Conservation (phyloP, 441 rosid species). For the Manihot esculenta region DNA sequence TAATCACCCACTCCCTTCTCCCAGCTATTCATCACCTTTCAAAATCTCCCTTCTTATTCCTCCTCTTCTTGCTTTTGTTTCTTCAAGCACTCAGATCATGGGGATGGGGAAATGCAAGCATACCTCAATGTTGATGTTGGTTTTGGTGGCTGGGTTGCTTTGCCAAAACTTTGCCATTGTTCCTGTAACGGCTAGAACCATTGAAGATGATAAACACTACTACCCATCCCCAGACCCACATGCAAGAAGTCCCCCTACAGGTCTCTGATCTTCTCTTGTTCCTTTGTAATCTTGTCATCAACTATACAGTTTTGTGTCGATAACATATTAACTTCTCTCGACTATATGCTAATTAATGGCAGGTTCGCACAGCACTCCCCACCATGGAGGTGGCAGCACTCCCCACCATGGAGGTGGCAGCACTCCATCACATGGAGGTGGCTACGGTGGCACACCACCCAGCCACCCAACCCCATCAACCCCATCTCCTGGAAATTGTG, state of each 20-base stretch:
- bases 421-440: slow-evolving; percentile 20
- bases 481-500: slow-evolving; percentile 4
- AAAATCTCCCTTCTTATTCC: neutral
- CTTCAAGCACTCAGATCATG: slow-evolving; percentile 8
- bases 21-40: neutral
- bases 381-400: slow-evolving; percentile 12
- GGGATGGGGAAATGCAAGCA: slow-evolving; percentile 13
- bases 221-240: slow-evolving; percentile 26
- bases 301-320: neutral
- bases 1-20: neutral
- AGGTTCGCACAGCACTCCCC: slow-evolving; percentile 24
- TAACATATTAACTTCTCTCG: neutral
- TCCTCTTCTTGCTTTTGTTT: neutral
- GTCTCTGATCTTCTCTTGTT: neutral
- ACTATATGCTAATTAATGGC: neutral
- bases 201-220: slow-evolving; percentile 29
- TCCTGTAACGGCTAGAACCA: slow-evolving; percentile 10
- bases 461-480: slow-evolving; percentile 13
- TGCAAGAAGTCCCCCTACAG: slow-evolving; percentile 22
- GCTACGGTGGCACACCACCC: slow-evolving; percentile 13
- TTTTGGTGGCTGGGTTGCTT: slow-evolving; percentile 21
- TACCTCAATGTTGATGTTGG: slow-evolving; percentile 11
- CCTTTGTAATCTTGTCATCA: neutral
- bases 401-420: neutral
- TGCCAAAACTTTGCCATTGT: slow-evolving; percentile 18